Evolutionary conservation across 108 stramenopile species (phyloP).

Genomic region (Fragilariopsis cylindrus): DNA sequence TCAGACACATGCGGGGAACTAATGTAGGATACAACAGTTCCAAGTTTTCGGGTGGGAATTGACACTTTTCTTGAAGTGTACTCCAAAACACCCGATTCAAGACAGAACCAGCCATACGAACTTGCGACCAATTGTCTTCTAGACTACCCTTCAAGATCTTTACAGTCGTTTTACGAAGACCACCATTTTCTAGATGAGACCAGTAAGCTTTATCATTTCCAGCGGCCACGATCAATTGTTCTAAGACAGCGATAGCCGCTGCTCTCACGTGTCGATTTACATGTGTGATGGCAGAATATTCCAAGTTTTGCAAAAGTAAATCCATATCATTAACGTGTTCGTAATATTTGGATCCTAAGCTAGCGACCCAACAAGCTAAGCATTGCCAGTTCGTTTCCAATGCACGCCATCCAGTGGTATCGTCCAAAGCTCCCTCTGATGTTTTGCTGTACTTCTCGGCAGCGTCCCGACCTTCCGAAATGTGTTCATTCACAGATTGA

Average conservation of each 20-base stretch:
- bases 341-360: conserved; percentile 41
- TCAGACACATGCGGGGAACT: conserved; percentile 95
- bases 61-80: conserved; percentile 50
- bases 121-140: conserved; percentile 97
- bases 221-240: conserved; percentile 59
- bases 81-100: conserved; percentile 78
- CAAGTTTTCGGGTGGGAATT: conserved; percentile 33
- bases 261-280: conserved; percentile 96
- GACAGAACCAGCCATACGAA: conserved; percentile 94
- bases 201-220: conserved; percentile 21
- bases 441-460: conserved; percentile 49
- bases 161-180: conserved; percentile 41
- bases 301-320: conserved; percentile 38
- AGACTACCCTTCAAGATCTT: conserved; percentile 65
- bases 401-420: conserved; percentile 98
- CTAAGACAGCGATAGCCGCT: conserved; percentile 86
- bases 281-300: conserved; percentile 71
- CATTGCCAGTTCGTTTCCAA: conserved; percentile 94
- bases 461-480: conserved; percentile 46
- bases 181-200: conserved; percentile 26
- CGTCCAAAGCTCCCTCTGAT: conserved; percentile 88
- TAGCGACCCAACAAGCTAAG: conserved; percentile 80
- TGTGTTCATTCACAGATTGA: conserved; percentile 42
- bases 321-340: conserved; percentile 21
- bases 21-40: conserved; percentile 57